Evolutionary conservation across 371 early-diverging fungal species (phyloP), one percentile per base, ranked within the genome.

Genomic region (Paramicrosporidium saccamoebae): DNA sequence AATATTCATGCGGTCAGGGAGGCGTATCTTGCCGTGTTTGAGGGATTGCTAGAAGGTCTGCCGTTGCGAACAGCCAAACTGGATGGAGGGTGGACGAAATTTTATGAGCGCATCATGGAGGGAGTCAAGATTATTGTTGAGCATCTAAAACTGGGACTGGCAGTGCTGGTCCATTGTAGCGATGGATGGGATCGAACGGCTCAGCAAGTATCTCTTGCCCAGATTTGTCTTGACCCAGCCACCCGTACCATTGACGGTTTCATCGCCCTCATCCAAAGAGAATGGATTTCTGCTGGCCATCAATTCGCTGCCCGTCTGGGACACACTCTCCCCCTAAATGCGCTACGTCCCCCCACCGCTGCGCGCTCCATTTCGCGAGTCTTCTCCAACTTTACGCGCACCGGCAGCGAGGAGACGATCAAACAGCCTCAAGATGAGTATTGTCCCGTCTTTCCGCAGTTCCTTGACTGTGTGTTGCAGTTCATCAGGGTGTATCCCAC

Each of bases 161-260:
- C 82, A 86, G 82, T 77, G 2, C 49, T 92, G 14, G 77, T 92
- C 2, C 94, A 92, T 36, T 92, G 94, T 50, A 75, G 79, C n/a
- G 94, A 92, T 39, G 94, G 94, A 5, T 92, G 94, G 94, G 94
- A 92, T 41, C 64, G 94, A 17, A 92, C 94, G 0, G 68, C 84
- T 2, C 94, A 92, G 37, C 41, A 86, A 19, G 71, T 68, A 1
- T 62, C 79, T 3, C 42, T 81, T 12, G 54, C 86, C 16, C 64
- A 68, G 32, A 41, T 92, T 11, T 84, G 84, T 27, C 42, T 86
- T 16, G 94, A 92, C 26, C 86, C 88, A 0, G 81, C 53, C 36
- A 86, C 75, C 37, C 72, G 94, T 20, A 84, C 94, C 4, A 51
- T 77, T 14, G 46, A 51, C 26, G 94, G 94, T 0, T 74, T 86